Evolutionary conservation across 495 filamentous ascomycete genomes (phyloP).

Genomic region (Beverwykella pulmonaria): DNA sequence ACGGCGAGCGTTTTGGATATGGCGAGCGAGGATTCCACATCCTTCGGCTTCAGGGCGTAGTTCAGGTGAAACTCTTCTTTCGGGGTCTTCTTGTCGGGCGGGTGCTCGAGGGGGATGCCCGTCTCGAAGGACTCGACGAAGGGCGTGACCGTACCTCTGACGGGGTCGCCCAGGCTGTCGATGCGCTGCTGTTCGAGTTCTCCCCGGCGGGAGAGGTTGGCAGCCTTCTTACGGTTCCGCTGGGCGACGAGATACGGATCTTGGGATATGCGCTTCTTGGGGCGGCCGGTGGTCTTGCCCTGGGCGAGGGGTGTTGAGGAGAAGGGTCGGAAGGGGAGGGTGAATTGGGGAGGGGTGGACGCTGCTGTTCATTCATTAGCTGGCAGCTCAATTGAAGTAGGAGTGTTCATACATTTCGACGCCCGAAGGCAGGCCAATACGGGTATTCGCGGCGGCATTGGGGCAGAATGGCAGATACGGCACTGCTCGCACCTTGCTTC

Average conservation of each 20-base stretch:
- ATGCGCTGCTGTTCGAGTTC: constrained; percentile 65
- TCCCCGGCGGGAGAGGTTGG: constrained; percentile 72
- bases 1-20: constrained; percentile 63
- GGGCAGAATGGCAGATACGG: constrained; percentile 1
- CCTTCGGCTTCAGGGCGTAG: constrained; percentile 67
- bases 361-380: constrained; percentile 19
- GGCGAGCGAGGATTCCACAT: constrained; percentile 65
- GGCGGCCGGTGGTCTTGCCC: constrained; percentile 19
- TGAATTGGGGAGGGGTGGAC: constrained; percentile 9
- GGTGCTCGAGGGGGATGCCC: constrained; percentile 45
- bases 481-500: not conserved
- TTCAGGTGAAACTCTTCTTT: constrained; percentile 60
- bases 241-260: constrained; percentile 72
- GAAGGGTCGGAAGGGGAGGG: constrained; percentile 51
- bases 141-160: constrained; percentile 74
- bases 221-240: constrained; percentile 75
- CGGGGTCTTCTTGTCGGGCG: constrained; percentile 20
- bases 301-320: constrained; percentile 46
- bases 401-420: constrained; percentile 57
- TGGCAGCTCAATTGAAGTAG: not conserved
- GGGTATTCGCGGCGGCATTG: constrained; percentile 77
- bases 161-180: constrained; percentile 68
- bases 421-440: constrained; percentile 63
- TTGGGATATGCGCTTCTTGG: constrained; percentile 53
- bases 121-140: constrained; percentile 83